phyloP scores from a whole-genome alignment of 305 asterid species.

The Fraxinus paxiana region DNA sequence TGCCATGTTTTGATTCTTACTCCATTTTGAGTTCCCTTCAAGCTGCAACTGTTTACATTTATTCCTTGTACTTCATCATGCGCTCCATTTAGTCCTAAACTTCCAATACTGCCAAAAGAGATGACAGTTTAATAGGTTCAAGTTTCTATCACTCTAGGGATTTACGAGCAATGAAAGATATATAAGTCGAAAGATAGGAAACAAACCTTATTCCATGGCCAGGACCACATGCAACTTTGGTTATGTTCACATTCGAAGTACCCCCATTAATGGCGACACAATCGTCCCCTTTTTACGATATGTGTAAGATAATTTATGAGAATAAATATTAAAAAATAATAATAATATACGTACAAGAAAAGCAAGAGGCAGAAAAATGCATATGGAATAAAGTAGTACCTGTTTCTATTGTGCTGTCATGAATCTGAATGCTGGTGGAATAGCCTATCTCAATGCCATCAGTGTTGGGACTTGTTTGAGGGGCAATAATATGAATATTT shows the following conservation, averaged over 20 bases:
- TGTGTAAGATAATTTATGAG: not conserved
- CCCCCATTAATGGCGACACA: constrained; percentile 50
- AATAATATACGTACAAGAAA: not conserved
- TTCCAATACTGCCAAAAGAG: constrained; percentile 41
- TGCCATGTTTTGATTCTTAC: constrained; percentile 58
- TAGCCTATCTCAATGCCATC: constrained; percentile 50
- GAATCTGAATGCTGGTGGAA: constrained; percentile 32
- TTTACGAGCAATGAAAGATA: not conserved
- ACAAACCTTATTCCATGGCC: constrained; percentile 56
- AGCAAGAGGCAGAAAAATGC: no score
- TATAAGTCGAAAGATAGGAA: not conserved
- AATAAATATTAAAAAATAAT: no score
- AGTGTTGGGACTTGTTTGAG: constrained; percentile 48
- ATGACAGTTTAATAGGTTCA: not conserved
- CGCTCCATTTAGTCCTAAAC: constrained; percentile 36
- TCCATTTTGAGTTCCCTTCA: constrained; percentile 36
- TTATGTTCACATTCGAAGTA: constrained; percentile 29
- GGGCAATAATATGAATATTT: constrained; percentile 36
- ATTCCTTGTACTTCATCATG: constrained; percentile 34
- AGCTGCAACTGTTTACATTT: constrained; percentile 29
- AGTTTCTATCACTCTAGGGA: not conserved
- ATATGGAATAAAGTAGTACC: not conserved
- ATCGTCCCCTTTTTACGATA: constrained; percentile 37
- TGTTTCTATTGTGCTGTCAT: constrained; percentile 32
- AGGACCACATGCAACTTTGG: constrained; percentile 46